Evolutionary conservation across 2,329 filamentous ascomycete species (phyloP), one percentile per base, ranked within the genome.

Genomic region (Emergomyces pasteurianus): DNA sequence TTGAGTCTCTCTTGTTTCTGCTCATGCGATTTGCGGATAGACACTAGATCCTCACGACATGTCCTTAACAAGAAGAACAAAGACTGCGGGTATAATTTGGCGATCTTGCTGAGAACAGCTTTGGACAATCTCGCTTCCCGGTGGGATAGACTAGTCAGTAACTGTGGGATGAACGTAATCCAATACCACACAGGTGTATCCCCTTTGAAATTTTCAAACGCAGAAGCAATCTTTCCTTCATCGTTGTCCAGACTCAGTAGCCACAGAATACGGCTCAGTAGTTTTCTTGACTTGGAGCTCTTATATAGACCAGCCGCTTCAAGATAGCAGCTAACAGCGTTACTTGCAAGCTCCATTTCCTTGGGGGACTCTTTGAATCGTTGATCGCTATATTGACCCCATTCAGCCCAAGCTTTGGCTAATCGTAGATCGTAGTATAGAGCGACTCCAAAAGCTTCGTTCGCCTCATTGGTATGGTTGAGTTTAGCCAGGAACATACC

Each of bases 171-270:
- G 73, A 95, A 99, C 0, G 92, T 97, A 67, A 97, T 96, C 94
- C 94, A 99, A 77, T 97, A 99, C 94, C 94, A 99, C 14, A 95
- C 90, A 0, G 92, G 91, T 1, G 91, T 95, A 67, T 99, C 95
- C 58, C 94, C 94, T 79, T 97, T 96, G 78, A 94, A 99, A 67
- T 92, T 90, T 65, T 96, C 90, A 66, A 96, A 99, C 14, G 92
- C 90, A 67, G 85, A 81, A 0, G 90, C 88, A 63, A 99, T 86
- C 43, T 83, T 87, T 14, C 90, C 90, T 70, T 90, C 90, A 0
- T 89, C 81, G 69, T 96, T 91, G 70, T 99, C 94, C 66, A 99
- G 80, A 74, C 92, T 97, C 52, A 99, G 82, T 53, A 99, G 81
- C 94, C 94, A 99, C 56, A 99, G 80, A 57, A 99, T 95, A 47